These are phyloP conservation scores for Diaporthe citri DNA, from an alignment of 2,329 filamentous ascomycete genomes.

Conservation along the genomic window DNA sequence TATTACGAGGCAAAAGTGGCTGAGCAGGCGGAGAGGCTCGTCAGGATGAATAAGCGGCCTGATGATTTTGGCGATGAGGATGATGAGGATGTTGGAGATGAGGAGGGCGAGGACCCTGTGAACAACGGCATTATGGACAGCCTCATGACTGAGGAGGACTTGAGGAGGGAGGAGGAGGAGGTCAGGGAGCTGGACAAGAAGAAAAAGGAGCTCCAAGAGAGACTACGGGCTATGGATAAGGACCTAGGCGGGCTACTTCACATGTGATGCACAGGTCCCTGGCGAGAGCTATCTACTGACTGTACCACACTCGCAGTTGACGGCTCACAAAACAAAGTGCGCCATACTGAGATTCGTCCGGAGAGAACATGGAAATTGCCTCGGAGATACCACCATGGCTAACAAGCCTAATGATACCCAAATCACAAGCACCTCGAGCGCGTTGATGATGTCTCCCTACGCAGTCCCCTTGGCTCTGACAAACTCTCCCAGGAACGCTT, in stretches of 20 bases:
- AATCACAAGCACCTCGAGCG: not conserved
- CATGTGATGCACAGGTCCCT: slow-evolving; percentile 54
- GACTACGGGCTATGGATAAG: slow-evolving; percentile 66
- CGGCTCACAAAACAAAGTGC: slow-evolving; percentile 4
- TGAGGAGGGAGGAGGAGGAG: slow-evolving; percentile 77
- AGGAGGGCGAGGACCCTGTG: slow-evolving; percentile 62
- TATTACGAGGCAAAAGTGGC: slow-evolving; percentile 86
- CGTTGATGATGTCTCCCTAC: not conserved
- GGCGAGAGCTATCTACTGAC: not conserved
- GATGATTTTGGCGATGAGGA: slow-evolving; percentile 69
- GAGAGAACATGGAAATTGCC: slow-evolving; percentile 16
- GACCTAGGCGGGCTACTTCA: slow-evolving; percentile 67
- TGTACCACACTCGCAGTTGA: not conserved
- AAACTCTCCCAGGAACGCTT: slow-evolving; percentile 76
- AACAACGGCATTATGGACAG: slow-evolving; percentile 51
- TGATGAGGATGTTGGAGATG: slow-evolving; percentile 66
- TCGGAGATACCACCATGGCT: not conserved
- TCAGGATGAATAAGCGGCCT: slow-evolving; percentile 77
- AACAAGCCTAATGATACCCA: slow-evolving; percentile 38
- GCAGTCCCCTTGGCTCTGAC: slow-evolving; percentile 58
- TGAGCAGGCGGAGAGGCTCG: slow-evolving; percentile 80
- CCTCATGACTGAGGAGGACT: slow-evolving; percentile 75
- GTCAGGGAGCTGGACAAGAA: slow-evolving; percentile 67
- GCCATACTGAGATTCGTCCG: not conserved
- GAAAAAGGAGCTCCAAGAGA: slow-evolving; percentile 68